phyloP scores from a whole-genome alignment of 1,284 basidiomycete genomes.

The Leccinum variabile region DNA sequence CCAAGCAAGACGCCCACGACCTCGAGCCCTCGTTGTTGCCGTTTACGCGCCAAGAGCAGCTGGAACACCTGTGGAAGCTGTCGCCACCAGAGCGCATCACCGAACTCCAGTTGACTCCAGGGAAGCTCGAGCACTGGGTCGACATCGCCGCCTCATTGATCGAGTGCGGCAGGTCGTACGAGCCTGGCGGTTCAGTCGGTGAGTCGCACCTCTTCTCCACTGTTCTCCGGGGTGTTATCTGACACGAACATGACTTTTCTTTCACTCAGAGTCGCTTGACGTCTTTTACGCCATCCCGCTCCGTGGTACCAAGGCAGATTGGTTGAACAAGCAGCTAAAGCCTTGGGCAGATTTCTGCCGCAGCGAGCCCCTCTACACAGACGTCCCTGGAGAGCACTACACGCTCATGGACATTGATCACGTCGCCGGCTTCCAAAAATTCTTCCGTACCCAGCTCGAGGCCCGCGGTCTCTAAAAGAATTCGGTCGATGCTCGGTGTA shows the following conservation, averaged over 20 bases:
- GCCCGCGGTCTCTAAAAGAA: constrained; percentile 26
- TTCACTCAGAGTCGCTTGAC: constrained; percentile 20
- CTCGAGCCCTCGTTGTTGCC: constrained; percentile 25
- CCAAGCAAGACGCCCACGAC: constrained; percentile 26
- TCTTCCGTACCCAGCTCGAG: constrained; percentile 29
- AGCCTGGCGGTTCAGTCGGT: constrained; percentile 29
- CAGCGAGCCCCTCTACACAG: constrained; percentile 22
- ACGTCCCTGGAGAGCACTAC: constrained; percentile 30
- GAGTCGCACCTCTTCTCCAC: constrained; percentile 9
- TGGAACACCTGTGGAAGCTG: constrained; percentile 30
- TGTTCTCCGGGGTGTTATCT: neutral
- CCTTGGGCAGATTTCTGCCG: constrained; percentile 32
- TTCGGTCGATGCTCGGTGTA: neutral
- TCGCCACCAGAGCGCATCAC: constrained; percentile 34
- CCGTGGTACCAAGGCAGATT: constrained; percentile 33
- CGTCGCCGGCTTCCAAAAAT: constrained; percentile 30
- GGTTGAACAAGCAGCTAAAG: constrained; percentile 38
- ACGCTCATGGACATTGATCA: constrained; percentile 33
- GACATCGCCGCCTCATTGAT: constrained; percentile 33
- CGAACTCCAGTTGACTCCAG: constrained; percentile 33
- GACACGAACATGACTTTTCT: neutral
- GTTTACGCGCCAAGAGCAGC: constrained; percentile 27
- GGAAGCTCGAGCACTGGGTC: constrained; percentile 34
- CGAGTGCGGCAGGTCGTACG: constrained; percentile 33
- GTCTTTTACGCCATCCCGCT: constrained; percentile 36